phyloP scores from a whole-genome alignment of 208 protist species.

The Trypanosoma cruzi region DNA sequence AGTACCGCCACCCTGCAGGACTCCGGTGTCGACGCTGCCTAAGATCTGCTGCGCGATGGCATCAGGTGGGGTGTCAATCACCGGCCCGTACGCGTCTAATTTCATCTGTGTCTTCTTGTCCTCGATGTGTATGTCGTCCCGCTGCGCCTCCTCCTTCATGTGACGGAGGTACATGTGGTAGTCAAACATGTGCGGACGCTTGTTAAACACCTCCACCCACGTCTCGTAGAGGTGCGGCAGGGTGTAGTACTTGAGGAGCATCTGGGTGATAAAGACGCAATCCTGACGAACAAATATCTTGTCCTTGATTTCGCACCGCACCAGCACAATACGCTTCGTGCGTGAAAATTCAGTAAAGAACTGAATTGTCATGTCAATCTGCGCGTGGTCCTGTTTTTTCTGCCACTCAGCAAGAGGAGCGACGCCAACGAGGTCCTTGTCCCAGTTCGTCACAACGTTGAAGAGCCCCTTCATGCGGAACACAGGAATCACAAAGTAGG shows the following conservation, averaged over 20 bases:
- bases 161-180: slow-evolving; percentile 87
- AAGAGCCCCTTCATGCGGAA: slow-evolving; percentile 93
- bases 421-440: slow-evolving; percentile 85
- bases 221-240: slow-evolving; percentile 77
- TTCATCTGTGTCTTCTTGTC: slow-evolving; percentile 80
- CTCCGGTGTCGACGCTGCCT: slow-evolving; percentile 46
- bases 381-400: slow-evolving; percentile 82
- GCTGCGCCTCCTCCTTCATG: slow-evolving; percentile 92
- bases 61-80: slow-evolving; percentile 87
- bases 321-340: slow-evolving; percentile 86
- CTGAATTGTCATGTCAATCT: slow-evolving; percentile 93
- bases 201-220: slow-evolving; percentile 93
- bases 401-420: slow-evolving; percentile 90
- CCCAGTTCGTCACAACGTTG: slow-evolving; percentile 93
- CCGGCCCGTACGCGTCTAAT: slow-evolving; percentile 78
- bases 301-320: slow-evolving; percentile 93
- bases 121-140: slow-evolving; percentile 84
- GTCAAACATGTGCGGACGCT: slow-evolving; percentile 79
- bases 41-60: slow-evolving; percentile 72
- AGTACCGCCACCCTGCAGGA: slow-evolving; percentile 4
- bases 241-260: slow-evolving; percentile 93
- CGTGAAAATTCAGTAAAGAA: slow-evolving; percentile 92
- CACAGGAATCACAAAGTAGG: slow-evolving; percentile 92
- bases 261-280: slow-evolving; percentile 91
- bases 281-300: slow-evolving; percentile 88